Conservation (phyloP, 2,329 filamentous ascomycete species). For the Colletotrichum liriopes region DNA sequence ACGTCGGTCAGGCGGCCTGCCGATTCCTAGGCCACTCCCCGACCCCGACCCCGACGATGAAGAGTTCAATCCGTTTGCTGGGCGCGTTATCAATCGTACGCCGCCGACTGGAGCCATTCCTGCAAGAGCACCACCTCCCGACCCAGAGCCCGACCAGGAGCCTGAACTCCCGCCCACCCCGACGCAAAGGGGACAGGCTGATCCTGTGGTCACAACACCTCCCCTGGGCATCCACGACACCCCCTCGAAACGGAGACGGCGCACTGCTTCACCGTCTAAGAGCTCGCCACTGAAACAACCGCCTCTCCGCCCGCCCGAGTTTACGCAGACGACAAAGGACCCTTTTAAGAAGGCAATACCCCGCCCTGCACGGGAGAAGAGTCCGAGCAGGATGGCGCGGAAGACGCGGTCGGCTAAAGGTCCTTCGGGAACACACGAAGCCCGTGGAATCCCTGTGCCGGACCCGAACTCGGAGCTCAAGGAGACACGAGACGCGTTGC, state of each 20-base stretch:
- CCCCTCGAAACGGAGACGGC: conserved; percentile 65
- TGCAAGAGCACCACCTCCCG: conserved; percentile 3
- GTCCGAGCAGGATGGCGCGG: conserved; percentile 6
- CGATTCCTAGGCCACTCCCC: conserved; percentile 63
- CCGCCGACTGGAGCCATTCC: conserved; percentile 48
- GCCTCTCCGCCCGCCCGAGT: conserved; percentile 50
- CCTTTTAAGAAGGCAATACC: conserved; percentile 43
- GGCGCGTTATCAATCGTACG: conserved; percentile 54
- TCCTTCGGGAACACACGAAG: conserved; percentile 50
- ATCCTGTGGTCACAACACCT: conserved; percentile 69
- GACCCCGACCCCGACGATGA: conserved; percentile 60
- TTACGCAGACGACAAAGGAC: conserved; percentile 15
- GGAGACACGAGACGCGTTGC: conserved; percentile 66
- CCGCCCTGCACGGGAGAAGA: conserved; percentile 20
- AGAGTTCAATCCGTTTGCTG: conserved; percentile 59
- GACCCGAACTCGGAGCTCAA: conserved; percentile 66
- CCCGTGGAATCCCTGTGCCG: conserved; percentile 58
- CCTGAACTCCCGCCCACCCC: conserved; percentile 76
- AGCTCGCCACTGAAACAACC: conserved; percentile 67
- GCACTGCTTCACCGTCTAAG: conserved; percentile 56
- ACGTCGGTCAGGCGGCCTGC: conserved; percentile 59
- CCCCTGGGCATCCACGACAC: conserved; percentile 74
- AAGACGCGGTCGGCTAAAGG: conserved; percentile 23
- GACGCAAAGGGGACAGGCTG: conserved; percentile 62
- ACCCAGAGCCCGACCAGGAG: conserved; percentile 55